Conservation (phyloP, 495 filamentous ascomycete genomes). For the Penicillium paxilli region DNA sequence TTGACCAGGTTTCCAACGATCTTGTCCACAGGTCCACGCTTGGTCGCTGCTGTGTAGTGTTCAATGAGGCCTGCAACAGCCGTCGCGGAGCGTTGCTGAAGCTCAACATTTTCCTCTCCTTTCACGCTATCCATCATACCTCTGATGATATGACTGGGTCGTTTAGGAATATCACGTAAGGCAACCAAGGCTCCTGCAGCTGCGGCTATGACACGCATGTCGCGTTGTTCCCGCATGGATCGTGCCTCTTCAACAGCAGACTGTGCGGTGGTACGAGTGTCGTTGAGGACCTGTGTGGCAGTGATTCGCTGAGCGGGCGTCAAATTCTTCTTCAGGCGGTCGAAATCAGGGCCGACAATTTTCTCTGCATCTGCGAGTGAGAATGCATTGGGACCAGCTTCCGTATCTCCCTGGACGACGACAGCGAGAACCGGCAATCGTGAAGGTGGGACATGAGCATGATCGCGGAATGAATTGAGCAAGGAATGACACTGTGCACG, state of each 20-base stretch:
- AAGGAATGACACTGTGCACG: slow-evolving; percentile 88
- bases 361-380: slow-evolving; percentile 84
- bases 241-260: slow-evolving; percentile 76
- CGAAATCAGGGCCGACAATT: slow-evolving; percentile 78
- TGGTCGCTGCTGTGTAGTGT: slow-evolving; percentile 73
- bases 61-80: slow-evolving; percentile 84
- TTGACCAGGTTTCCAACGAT: slow-evolving; percentile 91
- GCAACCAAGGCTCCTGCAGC: slow-evolving; percentile 85
- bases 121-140: slow-evolving; percentile 98
- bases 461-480: slow-evolving; percentile 84
- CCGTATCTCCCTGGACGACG: slow-evolving; percentile 87
- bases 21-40: slow-evolving; percentile 84
- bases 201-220: slow-evolving; percentile 83
- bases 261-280: slow-evolving; percentile 67
- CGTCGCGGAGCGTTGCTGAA: slow-evolving; percentile 84
- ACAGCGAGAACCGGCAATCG: slow-evolving; percentile 80
- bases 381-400: slow-evolving; percentile 89
- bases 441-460: slow-evolving; percentile 69
- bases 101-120: slow-evolving; percentile 84
- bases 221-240: slow-evolving; percentile 73
- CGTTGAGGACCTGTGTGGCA: slow-evolving; percentile 68
- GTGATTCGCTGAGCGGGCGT: slow-evolving; percentile 82
- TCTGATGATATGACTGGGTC: slow-evolving; percentile 86
- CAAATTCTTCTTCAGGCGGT: slow-evolving; percentile 79
- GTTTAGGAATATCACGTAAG: slow-evolving; percentile 85